Base-by-base conservation (phyloP, 106 monocot species). In the Acorus gramineus region DNA sequence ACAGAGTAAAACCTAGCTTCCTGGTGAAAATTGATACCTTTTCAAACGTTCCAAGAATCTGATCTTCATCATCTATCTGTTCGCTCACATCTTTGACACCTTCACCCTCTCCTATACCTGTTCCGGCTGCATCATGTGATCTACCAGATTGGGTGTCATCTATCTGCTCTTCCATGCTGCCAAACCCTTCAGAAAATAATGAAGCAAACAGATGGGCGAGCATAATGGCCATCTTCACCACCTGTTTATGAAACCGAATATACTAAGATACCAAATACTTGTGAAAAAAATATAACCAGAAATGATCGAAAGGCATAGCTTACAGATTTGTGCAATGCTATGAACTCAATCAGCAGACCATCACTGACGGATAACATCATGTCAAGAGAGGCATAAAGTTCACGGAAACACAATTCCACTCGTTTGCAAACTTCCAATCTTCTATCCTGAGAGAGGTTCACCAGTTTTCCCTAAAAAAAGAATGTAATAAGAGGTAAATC, bases 71-170 rank as follows among this genome's bases (percentile, higher is more conserved):
- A 42, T 82, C 84, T 68, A 95, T 86, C 71, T 90, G 82, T 66
- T 86, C 82, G 14, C 95, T 95, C 14, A 90, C 87, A 73, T 90
- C 90, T 13, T 87, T 82, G 28, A 66, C 6, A 14, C 95, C 95
- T 62, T 95, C 84, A 62, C 95, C 95, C 50, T 95, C 87, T 11
- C 95, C 95, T 77, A 95, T 80, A 50, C 95, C 90, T 55, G 95
- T 95, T 62, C 95, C 95, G 68, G 50, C 72, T 13, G 73, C 82
- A 66, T 87, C 78, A 74, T 82, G 57, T 54, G 77, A 54, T 63
- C 71, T 75, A 48, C 60, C 63, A 53, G 54, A 42, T 53, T 65
- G 43, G 55, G 59, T 53, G 59, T 65, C 66, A 71, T 90, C 90
- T 14, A 55, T 48, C 62, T 63, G 44, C 53, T 82, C 90, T 61